Conservation (phyloP, 1,284 basidiomycete genomes). For the Pyrrhoderma lamaoense region DNA sequence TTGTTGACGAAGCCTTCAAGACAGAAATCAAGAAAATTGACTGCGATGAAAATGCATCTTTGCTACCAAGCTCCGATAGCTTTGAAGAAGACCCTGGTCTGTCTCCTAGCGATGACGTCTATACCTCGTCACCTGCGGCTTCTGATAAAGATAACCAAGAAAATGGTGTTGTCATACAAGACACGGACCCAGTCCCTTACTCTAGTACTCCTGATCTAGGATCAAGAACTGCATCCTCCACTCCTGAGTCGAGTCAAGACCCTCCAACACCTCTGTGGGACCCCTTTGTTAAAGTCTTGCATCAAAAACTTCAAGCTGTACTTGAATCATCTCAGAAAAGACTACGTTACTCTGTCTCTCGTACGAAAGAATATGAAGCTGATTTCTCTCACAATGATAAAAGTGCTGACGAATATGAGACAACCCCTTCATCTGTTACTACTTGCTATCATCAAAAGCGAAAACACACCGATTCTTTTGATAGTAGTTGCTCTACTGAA, state of each 20-base stretch:
- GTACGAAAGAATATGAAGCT: not conserved
- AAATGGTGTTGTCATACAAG: too few species aligned
- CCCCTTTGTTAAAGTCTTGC: slow-evolving; percentile 3
- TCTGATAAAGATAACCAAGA: too few species aligned
- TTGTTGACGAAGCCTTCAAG: too few species aligned
- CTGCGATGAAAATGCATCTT: too few species aligned
- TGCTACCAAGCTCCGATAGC: too few species aligned
- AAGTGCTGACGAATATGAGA: not conserved
- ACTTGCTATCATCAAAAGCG: slow-evolving; percentile 7
- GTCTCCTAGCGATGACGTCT: too few species aligned
- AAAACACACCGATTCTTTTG: slow-evolving; percentile 5
- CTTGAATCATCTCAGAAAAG: not conserved
- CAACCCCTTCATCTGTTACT: not conserved
- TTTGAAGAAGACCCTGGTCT: too few species aligned
- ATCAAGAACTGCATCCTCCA: slow-evolving; percentile 3
- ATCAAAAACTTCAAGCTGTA: slow-evolving; percentile 11
- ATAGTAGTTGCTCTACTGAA: not conserved
- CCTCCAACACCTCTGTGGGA: slow-evolving; percentile 12
- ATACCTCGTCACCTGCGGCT: too few species aligned
- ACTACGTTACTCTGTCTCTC: not conserved
- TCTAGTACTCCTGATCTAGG: slow-evolving; percentile 16
- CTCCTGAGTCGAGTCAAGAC: not conserved
- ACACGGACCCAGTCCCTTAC: slow-evolving; percentile 6
- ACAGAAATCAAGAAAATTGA: too few species aligned
- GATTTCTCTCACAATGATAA: not conserved